Conservation (phyloP, 2,329 filamentous ascomycete species). For the Diplodia intermedia region DNA sequence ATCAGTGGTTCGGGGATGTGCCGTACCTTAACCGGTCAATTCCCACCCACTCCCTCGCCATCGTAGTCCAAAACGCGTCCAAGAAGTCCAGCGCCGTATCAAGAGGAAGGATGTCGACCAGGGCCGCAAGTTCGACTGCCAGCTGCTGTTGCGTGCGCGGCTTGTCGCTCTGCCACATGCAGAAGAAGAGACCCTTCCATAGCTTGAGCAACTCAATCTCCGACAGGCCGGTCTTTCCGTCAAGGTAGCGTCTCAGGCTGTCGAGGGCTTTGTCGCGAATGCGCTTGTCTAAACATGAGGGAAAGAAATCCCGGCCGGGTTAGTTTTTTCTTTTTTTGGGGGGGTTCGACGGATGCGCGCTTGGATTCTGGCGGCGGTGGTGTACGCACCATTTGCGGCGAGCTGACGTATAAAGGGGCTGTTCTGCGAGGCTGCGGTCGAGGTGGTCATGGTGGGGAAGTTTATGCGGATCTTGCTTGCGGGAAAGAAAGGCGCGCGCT, state of each 20-base stretch:
- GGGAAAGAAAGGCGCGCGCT: background rate
- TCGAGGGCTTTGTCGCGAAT: constrained; percentile 62
- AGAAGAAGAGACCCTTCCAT: constrained; percentile 94
- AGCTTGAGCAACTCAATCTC: constrained; percentile 81
- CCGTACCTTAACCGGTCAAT: constrained; percentile 55
- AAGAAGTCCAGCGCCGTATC: constrained; percentile 53
- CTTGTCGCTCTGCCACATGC: constrained; percentile 91
- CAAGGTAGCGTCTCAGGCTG: constrained; percentile 79
- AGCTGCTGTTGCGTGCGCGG: constrained; percentile 86
- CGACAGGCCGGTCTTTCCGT: constrained; percentile 66
- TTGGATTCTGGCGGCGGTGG: background rate
- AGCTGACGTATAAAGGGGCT: constrained; percentile 31
- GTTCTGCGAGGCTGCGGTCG: constrained; percentile 21
- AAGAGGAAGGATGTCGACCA: constrained; percentile 66
- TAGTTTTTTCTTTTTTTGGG: background rate
- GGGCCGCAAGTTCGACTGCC: constrained; percentile 74
- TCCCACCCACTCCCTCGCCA: constrained; percentile 58
- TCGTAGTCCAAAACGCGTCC: constrained; percentile 60
- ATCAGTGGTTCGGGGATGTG: background rate
- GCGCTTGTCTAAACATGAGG: constrained; percentile 25
- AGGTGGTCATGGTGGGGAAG: constrained; percentile 8
- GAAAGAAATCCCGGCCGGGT: background rate
- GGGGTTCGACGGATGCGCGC: no score
- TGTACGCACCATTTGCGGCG: constrained; percentile 28
- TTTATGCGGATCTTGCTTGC: constrained; percentile 12